These are phyloP conservation scores for Paramecium primaurelia DNA, from an alignment of 73 alveolate genomes.

Conservation along the genomic window DNA sequence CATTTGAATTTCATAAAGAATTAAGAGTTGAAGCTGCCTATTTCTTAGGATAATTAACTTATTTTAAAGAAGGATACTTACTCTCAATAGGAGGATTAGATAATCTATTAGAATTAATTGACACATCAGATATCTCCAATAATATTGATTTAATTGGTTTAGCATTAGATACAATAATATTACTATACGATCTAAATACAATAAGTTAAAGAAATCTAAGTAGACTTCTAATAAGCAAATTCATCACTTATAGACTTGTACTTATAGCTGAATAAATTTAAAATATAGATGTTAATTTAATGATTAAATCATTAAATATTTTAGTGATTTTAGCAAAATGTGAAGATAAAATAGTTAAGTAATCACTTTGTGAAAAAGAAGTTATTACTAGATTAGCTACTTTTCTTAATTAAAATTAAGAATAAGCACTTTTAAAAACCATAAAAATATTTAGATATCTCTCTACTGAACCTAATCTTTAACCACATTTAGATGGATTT, in stretches of 20 bases:
- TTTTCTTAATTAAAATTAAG: neutral
- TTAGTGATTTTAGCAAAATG: conserved; percentile 47
- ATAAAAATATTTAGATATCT: conserved; percentile 51
- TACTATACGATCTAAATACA: conserved; percentile 35
- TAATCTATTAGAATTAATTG: conserved; percentile 59
- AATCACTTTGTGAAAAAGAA: conserved; percentile 48
- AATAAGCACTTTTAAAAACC: conserved; percentile 23
- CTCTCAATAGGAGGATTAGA: conserved; percentile 62
- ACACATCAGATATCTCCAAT: conserved; percentile 46
- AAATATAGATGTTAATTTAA: conserved; percentile 44
- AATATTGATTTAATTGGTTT: conserved; percentile 58
- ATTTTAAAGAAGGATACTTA: conserved; percentile 18
- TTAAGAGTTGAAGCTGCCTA: conserved; percentile 65
- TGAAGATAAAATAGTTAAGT: conserved; percentile 52
- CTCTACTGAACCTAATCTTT: conserved; percentile 46
- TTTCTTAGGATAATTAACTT: conserved; percentile 56
- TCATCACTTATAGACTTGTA: conserved; percentile 38
- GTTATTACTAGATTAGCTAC: conserved; percentile 37
- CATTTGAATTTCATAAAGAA: conserved; percentile 63
- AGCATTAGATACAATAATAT: conserved; percentile 37
- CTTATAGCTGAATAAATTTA: conserved; percentile 13
- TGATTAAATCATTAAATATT: conserved; percentile 26
- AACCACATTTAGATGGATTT: conserved; percentile 47
- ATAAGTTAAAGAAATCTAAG: conserved; percentile 42
- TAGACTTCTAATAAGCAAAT: conserved; percentile 34